Percentiles rank a stretch among this genome's conserved stretches.
Conservation (phyloP, 345 rosid genomes). For the Hibiscus trionum region DNA sequence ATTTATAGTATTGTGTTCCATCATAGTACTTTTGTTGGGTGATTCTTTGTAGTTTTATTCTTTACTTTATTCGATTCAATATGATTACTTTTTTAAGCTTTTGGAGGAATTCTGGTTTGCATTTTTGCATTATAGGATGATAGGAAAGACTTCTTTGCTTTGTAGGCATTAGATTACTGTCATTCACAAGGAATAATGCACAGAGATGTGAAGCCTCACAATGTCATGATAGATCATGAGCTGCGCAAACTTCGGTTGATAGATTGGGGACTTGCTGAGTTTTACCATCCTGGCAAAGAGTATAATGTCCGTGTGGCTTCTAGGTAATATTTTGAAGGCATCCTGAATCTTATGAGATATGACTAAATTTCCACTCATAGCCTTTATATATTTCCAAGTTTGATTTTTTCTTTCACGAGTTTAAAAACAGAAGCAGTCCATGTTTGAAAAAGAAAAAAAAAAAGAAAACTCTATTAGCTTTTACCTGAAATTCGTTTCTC, state of each 20-base stretch:
- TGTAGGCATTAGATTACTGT: slow-evolving; percentile 73
- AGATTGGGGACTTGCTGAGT: slow-evolving; percentile 87
- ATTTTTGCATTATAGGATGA: not conserved
- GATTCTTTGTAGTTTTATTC: not conserved
- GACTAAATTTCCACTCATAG: not conserved
- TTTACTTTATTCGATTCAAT: not conserved
- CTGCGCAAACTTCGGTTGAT: slow-evolving; percentile 74
- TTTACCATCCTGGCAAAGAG: slow-evolving; percentile 78
- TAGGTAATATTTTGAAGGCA: slow-evolving; percentile 33
- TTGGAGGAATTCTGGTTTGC: not conserved
- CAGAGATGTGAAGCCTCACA: slow-evolving; percentile 81
- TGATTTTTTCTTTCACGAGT: not conserved
- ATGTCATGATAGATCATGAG: slow-evolving; percentile 83
- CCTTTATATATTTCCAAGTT: not conserved
- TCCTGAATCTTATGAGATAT: not conserved
- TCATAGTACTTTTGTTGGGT: not conserved
- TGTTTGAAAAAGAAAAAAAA: not conserved
- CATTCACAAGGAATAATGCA: slow-evolving; percentile 89
- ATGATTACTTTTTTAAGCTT: not conserved
- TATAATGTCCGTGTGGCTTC: slow-evolving; percentile 85
- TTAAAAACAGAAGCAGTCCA: not conserved
- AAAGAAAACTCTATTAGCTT: not conserved
- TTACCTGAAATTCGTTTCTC: not conserved
- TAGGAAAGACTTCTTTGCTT: not conserved
- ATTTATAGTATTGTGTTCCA: not conserved